Base-by-base conservation (phyloP, 768 basidiomycete genomes). In the Lentinula sp. region DNA sequence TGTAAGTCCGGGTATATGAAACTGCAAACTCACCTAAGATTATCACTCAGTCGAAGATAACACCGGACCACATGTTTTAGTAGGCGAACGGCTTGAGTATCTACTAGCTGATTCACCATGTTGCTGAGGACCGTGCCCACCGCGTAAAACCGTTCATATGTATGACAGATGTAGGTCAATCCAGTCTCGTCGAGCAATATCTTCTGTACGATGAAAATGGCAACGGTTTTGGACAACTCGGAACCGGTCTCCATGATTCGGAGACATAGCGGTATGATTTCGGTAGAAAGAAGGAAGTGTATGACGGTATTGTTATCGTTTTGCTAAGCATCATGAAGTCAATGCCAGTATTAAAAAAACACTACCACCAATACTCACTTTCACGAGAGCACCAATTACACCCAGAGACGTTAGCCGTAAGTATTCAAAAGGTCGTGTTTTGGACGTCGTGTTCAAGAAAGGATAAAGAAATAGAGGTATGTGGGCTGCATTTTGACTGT, bases 221-320 rank as follows among this genome's bases (percentile, higher is more conserved):
- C 97, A 49, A 99, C 97, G 0, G 97, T 99, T 77, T 99, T 99
- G 61, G 92, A 94, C 16, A 99, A 84, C 68, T 99, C 97, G 3
- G 95, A 97, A 46, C 97, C 97, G 3, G 97, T 98, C 74, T 99
- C 97, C 97, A 99, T 99, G 73, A 99, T 99, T 57, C 97, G 89
- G 55, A 99, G 85, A 72, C 97, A 99, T 65, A 99, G 89, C 39
- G 97, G 97, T 70, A 99, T 99, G 73, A 99, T 99, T 79, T 99
- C 97, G 58, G 97, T 99, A 4, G 95, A 97, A 49, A 99, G 85
- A 46, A 99, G 83, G 80, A 99, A 99, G 77, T 98, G 96, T 74
- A 99, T 98, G 66, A 99, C 97, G 60, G 96, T 90, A 68, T 88
- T 94, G 75, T 99, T 99, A 75, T 99, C 97, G 71, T 98, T 98